These are phyloP conservation scores for Geoglossum cookeanum DNA, from an alignment of 2,329 filamentous ascomycete species.

Conservation along the genomic window DNA sequence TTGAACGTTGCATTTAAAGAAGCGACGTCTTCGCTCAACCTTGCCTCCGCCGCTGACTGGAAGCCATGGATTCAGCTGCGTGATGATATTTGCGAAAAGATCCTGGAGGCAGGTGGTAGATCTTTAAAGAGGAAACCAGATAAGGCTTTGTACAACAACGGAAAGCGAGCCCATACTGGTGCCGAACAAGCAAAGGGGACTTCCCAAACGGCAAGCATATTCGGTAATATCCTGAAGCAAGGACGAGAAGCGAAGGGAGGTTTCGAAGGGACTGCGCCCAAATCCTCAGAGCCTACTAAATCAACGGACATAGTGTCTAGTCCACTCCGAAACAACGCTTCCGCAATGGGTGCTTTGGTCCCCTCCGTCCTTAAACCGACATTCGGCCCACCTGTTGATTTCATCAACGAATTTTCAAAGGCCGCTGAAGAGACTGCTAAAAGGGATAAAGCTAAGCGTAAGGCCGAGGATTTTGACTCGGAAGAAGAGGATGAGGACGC, in stretches of 20 bases:
- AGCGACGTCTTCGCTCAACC: not conserved
- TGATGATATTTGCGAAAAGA: not conserved
- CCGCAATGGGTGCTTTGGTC: not conserved
- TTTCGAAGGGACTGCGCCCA: not conserved
- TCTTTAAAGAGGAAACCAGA: not conserved
- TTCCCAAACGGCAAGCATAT: not conserved
- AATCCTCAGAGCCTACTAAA: not conserved
- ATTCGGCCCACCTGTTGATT: not conserved
- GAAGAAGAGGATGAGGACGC: constrained; percentile 31
- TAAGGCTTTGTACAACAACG: not conserved
- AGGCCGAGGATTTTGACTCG: constrained; percentile 31
- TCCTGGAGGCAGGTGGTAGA: not conserved
- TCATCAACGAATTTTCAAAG: constrained; percentile 1
- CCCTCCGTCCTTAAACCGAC: not conserved
- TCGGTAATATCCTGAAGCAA: not conserved
- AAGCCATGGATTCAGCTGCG: not conserved
- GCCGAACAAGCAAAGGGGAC: not conserved
- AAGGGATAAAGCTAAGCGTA: constrained; percentile 27
- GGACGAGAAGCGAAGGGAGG: not conserved
- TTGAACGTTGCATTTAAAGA: not conserved
- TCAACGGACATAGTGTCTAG: not conserved
- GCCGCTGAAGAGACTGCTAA: constrained; percentile 22
- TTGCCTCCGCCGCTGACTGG: not conserved
- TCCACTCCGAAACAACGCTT: not conserved
- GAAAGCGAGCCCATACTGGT: not conserved